These are phyloP conservation scores for Gamarada debralockiae DNA, from an alignment of 495 filamentous ascomycete genomes.

Conservation along the genomic window DNA sequence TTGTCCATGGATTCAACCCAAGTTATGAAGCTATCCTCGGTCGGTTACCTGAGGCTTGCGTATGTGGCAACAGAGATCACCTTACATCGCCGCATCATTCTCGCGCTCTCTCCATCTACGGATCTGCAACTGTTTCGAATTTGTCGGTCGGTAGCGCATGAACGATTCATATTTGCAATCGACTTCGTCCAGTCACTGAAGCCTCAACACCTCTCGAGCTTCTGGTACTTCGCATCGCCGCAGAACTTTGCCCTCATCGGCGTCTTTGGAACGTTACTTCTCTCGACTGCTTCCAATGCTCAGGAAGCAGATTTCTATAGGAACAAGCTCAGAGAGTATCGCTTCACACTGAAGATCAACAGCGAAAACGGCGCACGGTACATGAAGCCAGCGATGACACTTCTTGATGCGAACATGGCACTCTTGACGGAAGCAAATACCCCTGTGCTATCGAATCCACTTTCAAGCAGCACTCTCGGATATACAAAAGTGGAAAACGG, in stretches of 20 bases:
- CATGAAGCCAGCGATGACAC: slow-evolving; percentile 24
- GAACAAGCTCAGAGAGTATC: slow-evolving; percentile 77
- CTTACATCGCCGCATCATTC: slow-evolving; percentile 75
- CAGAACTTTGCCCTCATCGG: slow-evolving; percentile 78
- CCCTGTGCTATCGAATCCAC: background rate
- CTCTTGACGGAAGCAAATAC: slow-evolving; percentile 12
- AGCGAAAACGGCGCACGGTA: slow-evolving; percentile 61
- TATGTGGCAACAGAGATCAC: slow-evolving; percentile 84
- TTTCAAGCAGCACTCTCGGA: background rate
- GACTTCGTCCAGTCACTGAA: slow-evolving; percentile 72
- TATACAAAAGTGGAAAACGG: background rate
- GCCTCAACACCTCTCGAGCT: slow-evolving; percentile 66
- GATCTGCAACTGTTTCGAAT: slow-evolving; percentile 82
- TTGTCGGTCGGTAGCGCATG: slow-evolving; percentile 84
- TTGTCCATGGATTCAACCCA: slow-evolving; percentile 61
- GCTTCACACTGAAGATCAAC: slow-evolving; percentile 89
- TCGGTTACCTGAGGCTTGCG: slow-evolving; percentile 74
- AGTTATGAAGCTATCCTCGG: slow-evolving; percentile 46
- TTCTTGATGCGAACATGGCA: slow-evolving; percentile 23
- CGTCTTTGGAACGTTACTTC: slow-evolving; percentile 75
- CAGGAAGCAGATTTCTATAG: slow-evolving; percentile 95
- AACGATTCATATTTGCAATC: slow-evolving; percentile 70
- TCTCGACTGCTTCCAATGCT: slow-evolving; percentile 73
- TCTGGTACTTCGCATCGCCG: slow-evolving; percentile 80
- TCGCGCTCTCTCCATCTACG: slow-evolving; percentile 46